Percentiles rank a stretch among this genome's conserved stretches.
phyloP scores from a whole-genome alignment of 345 rosid species.

The Citrus medica region DNA sequence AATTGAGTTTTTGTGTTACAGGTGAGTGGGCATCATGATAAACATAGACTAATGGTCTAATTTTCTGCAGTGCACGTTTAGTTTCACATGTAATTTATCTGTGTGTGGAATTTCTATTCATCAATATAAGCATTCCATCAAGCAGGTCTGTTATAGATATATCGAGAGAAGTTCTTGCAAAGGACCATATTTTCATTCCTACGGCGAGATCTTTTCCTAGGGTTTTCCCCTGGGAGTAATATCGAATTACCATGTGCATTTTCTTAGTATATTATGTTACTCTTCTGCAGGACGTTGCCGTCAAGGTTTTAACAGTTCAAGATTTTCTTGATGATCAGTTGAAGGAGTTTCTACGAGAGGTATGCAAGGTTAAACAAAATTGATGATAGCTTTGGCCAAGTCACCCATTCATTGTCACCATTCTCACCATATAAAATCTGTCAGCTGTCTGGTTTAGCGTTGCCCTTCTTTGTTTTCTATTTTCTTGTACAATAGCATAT shows the following conservation, averaged over 20 bases:
- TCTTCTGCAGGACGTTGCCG: slow-evolving; percentile 82
- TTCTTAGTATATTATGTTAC: not conserved
- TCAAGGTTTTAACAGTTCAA: slow-evolving; percentile 80
- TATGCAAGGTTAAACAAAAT: slow-evolving; percentile 8
- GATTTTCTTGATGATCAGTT: slow-evolving; percentile 87
- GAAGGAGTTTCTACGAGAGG: slow-evolving; percentile 94
- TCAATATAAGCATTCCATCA: not conserved
- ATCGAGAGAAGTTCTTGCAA: not conserved
- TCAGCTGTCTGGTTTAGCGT: not conserved
- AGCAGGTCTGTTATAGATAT: not conserved
- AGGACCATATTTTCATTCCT: not conserved
- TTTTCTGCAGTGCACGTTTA: too few species aligned
- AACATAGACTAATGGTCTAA: not conserved
- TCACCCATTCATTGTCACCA: not conserved
- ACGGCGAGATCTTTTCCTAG: not conserved
- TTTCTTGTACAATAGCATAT: not conserved
- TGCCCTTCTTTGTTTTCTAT: not conserved
- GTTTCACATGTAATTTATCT: not conserved
- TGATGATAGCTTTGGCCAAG: not conserved
- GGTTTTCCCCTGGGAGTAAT: not conserved
- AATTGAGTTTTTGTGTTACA: not conserved
- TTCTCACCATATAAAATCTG: not conserved
- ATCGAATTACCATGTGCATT: not conserved
- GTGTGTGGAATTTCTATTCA: not conserved
- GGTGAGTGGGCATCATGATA: not conserved